These are phyloP conservation scores for Colletotrichum truncatum DNA, from an alignment of 2,329 filamentous ascomycete species.

Conservation along the genomic window DNA sequence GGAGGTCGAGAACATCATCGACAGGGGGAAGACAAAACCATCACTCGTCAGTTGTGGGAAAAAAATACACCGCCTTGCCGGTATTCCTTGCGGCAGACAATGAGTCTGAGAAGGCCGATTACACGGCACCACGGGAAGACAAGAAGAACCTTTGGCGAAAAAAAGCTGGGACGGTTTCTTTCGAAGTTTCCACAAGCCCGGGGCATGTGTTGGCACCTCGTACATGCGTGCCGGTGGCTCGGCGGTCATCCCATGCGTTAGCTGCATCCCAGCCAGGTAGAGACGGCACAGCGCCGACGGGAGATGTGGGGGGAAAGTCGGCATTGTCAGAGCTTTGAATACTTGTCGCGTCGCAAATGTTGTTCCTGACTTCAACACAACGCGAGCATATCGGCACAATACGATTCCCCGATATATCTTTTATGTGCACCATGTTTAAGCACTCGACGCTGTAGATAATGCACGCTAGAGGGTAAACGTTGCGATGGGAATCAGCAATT, in stretches of 20 bases:
- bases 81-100: background rate
- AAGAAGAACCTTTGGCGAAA: background rate
- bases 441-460: too few species aligned
- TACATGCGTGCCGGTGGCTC: constrained; percentile 5
- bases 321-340: constrained; percentile 5
- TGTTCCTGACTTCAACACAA: too few species aligned
- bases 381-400: too few species aligned
- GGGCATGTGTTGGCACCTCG: constrained; percentile 3
- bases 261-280: background rate
- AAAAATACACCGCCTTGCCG: background rate
- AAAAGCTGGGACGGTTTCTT: background rate
- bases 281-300: constrained; percentile 20
- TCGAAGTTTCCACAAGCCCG: constrained; percentile 1
- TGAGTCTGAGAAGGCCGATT: background rate
- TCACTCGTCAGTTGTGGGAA: constrained; percentile 2
- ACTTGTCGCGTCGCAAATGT: too few species aligned
- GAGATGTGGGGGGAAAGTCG: background rate
- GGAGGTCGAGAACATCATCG: too few species aligned
- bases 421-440: too few species aligned
- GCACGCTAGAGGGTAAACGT: too few species aligned
- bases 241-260: background rate
- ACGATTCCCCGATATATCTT: too few species aligned
- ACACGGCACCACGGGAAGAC: background rate
- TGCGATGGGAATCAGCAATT: too few species aligned
- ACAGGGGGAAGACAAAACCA: too few species aligned